Evolutionary conservation across 78 protist species (phyloP).

Genomic region (Speleostelium caveatum): DNA sequence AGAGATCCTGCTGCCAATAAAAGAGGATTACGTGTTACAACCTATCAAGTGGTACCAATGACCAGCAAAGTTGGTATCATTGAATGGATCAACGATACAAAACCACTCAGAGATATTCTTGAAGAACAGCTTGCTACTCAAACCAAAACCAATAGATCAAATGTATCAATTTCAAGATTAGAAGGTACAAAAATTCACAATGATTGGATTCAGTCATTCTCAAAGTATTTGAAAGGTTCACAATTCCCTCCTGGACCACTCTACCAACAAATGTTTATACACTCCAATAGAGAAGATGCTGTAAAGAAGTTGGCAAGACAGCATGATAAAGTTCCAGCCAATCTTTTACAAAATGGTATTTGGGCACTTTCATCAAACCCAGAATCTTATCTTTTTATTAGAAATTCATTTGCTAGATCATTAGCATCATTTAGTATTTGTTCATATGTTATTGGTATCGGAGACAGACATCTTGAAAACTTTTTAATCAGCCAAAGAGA

Average conservation of each 20-base stretch:
- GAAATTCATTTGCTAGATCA: slow-evolving; percentile 83
- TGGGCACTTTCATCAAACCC: slow-evolving; percentile 34
- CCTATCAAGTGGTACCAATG: slow-evolving; percentile 94
- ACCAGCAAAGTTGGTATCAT: slow-evolving; percentile 89
- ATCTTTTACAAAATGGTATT: slow-evolving; percentile 75
- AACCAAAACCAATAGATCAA: slow-evolving; percentile 22
- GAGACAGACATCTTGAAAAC: slow-evolving; percentile 97
- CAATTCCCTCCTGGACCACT: slow-evolving; percentile 40
- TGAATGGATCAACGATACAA: slow-evolving; percentile 92
- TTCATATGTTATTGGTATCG: slow-evolving; percentile 93
- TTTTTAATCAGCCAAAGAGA: slow-evolving; percentile 76
- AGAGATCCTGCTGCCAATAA: slow-evolving; percentile 23
- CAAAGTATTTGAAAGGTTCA: slow-evolving; percentile 25
- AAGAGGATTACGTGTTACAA: slow-evolving; percentile 71
- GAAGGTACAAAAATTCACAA: slow-evolving; percentile 65
- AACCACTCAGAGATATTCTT: slow-evolving; percentile 75
- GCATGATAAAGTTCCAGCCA: slow-evolving; percentile 39
- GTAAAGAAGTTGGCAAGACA: slow-evolving; percentile 39
- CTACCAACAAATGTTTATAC: slow-evolving; percentile 75
- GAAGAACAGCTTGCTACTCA: slow-evolving; percentile 74
- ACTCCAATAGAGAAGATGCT: slow-evolving; percentile 27
- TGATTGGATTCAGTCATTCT: slow-evolving; percentile 70
- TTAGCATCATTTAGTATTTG: slow-evolving; percentile 82
- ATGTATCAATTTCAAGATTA: slow-evolving; percentile 38
- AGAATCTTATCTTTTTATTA: slow-evolving; percentile 82